phyloP scores from a whole-genome alignment of 2,329 filamentous ascomycete species.

The Clarireedia homoeocarpa region DNA sequence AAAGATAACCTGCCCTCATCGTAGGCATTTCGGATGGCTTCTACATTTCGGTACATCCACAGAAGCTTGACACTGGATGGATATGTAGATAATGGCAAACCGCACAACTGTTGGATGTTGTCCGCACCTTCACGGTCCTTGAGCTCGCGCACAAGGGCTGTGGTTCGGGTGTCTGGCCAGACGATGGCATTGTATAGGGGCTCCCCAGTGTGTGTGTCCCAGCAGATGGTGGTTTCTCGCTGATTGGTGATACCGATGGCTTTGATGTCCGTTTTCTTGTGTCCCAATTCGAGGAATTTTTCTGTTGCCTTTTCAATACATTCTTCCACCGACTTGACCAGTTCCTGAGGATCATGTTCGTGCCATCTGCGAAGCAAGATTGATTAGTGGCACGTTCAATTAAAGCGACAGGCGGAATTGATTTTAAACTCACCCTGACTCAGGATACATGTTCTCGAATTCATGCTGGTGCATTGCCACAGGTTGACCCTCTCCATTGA shows the following conservation, averaged over 20 bases:
- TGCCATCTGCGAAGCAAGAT: constrained; percentile 55
- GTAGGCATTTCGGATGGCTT: constrained; percentile 61
- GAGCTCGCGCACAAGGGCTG: constrained; percentile 63
- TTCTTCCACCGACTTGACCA: constrained; percentile 61
- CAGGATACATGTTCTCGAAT: constrained; percentile 75
- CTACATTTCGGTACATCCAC: constrained; percentile 66
- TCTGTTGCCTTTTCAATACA: constrained; percentile 71
- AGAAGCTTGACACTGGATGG: constrained; percentile 71
- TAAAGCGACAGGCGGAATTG: neutral
- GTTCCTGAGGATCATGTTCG: constrained; percentile 72
- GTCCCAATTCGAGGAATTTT: constrained; percentile 59
- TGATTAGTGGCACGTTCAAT: constrained; percentile 9
- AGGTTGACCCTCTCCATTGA: constrained; percentile 69
- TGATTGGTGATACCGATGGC: constrained; percentile 59
- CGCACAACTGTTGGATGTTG: constrained; percentile 59
- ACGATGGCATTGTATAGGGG: constrained; percentile 75
- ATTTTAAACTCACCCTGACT: constrained; percentile 61
- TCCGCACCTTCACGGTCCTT: constrained; percentile 59
- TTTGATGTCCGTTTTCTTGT: constrained; percentile 60
- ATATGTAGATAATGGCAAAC: constrained; percentile 74
- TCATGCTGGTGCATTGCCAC: constrained; percentile 81
- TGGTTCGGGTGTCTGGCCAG: constrained; percentile 77
- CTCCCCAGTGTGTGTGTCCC: constrained; percentile 70
- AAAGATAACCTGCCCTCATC: constrained; percentile 66
- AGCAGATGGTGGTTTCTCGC: constrained; percentile 72